phyloP scores from a whole-genome alignment of 495 filamentous ascomycete species.

The Penicillium cosmopolitanum region DNA sequence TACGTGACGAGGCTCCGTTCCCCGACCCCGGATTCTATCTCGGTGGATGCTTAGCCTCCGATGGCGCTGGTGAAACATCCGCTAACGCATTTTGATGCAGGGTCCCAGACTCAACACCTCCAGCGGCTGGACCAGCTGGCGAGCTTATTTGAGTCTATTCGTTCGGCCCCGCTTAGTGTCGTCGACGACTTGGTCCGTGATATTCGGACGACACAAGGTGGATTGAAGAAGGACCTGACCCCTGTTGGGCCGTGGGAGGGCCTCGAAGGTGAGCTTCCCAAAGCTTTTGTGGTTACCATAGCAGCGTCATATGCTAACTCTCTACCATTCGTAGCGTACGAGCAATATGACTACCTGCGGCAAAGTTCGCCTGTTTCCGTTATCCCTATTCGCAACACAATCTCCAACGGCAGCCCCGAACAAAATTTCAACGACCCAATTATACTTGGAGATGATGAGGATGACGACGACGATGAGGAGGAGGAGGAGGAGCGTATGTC shows the following conservation, averaged over 20 bases:
- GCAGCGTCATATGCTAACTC: background rate
- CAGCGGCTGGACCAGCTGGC: constrained; percentile 41
- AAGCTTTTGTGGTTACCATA: background rate
- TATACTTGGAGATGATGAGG: background rate
- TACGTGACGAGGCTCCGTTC: constrained; percentile 22
- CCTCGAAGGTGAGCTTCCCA: constrained; percentile 29
- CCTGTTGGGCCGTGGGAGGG: constrained; percentile 37
- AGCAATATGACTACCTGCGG: constrained; percentile 15
- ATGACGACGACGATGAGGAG: constrained; percentile 15
- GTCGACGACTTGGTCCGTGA: constrained; percentile 41
- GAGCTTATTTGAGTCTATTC: constrained; percentile 45
- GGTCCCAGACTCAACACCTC: constrained; percentile 23
- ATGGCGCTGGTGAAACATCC: constrained; percentile 1
- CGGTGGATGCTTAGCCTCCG: constrained; percentile 6
- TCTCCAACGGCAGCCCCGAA: constrained; percentile 4
- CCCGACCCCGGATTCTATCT: background rate
- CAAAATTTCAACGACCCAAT: constrained; percentile 21
- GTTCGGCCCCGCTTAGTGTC: constrained; percentile 38
- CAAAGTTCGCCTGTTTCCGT: constrained; percentile 16
- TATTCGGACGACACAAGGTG: constrained; percentile 34
- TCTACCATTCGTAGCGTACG: constrained; percentile 18
- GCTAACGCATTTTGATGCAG: constrained; percentile 26
- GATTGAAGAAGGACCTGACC: constrained; percentile 22
- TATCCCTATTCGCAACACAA: constrained; percentile 16
- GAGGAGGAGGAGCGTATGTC: constrained; percentile 17